Base-by-base conservation (phyloP, 495 filamentous ascomycete genomes). In the Podospora sp. region DNA sequence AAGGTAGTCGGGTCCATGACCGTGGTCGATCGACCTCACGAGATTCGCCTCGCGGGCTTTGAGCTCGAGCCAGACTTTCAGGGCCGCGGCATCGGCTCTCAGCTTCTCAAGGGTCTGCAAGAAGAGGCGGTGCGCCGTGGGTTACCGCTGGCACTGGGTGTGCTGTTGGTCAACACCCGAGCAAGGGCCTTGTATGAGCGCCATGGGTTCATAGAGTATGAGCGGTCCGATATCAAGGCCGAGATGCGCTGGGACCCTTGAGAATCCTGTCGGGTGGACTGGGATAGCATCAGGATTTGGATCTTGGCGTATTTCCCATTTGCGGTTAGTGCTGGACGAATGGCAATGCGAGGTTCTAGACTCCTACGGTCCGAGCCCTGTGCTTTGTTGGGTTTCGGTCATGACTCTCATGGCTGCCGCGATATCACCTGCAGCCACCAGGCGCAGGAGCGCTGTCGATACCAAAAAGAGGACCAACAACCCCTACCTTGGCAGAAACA, bases 121-220 rank as follows among this genome's bases (percentile, higher is more conserved):
- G 16, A 6, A 6, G 9, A 33, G 56, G 56, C 56, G 16, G 56
- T 22, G 18, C 4, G 6, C 7, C 3, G 56, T 3, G 27, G 56
- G 1, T 25, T 59, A 8, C 56, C 56, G 6, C 56, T 59, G 24
- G 16, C 9, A 6, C 26, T 59, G 25, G 27, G 56, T 16, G 56
- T 59, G 21, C 26, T 59, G 22, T 9, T 29, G 21, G 56, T 33
- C 12, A 59, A 59, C 25, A 16, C 16, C 4, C 56, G 27, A 11
- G 56, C 56, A 18, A 59, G 26, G 27, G 56, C 56, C 14, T 33
- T 59, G 7, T 59, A 59, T 33, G 56, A 59, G 18, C 56, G 56
- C 2, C 22, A 26, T 11, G 56, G 56, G 25, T 59, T 59, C 26
- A 27, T 33, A 25, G 56, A 59, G 26, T 26, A 26, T 59, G 25